Evolutionary conservation across 2,329 filamentous ascomycete genomes (phyloP), one percentile per base, ranked within the genome.

Genomic region (Phoma herbarum): DNA sequence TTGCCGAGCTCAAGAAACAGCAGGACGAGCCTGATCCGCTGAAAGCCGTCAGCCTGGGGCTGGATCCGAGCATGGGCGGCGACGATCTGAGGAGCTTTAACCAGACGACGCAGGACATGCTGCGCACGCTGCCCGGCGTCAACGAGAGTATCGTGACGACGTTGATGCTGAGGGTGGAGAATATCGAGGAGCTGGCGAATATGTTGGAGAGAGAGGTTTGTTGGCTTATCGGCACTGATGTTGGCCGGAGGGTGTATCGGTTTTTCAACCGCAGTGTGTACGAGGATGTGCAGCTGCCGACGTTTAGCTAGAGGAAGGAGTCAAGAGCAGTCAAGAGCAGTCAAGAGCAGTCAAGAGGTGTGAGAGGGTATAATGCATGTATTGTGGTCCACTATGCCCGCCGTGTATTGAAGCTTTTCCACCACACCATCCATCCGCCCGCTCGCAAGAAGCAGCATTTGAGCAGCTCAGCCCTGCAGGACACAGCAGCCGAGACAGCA

Each of bases 11-110:
- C 53, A 99, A 99, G 81, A 90, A 92, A 65, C 90, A 93, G 69
- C 90, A 94, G 68, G 84, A 89, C 3, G 95, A 99, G 78, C 95
- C 95, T 0, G 93, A 99, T 75, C 95, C 95, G 1, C 84, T 96
- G 33, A 88, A 87, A 3, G 95, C 95, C 0, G 93, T 97, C 8
- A 87, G 90, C 59, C 86, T 93, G 2, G 95, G 95, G 0, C 81
- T 99, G 0, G 88, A 91, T 65, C 79, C 83, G 4, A 84, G 84
- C 23, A 80, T 83, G 64, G 75, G 79, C 35, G 75, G 79, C 25
- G 84, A 82, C 62, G 84, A 83, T 65, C 82, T 86, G 74, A 86
- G 91, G 68, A 87, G 84, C 0, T 97, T 96, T 71, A 96, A 93
- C 68, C 86, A 89, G 60, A 88, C 92, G 68, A 92, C 93, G 26